A percentile compares a stretch with the other conserved stretches of the same genome.
Conservation (phyloP, 2,329 filamentous ascomycete species). For the Cercospora brassicicola region DNA sequence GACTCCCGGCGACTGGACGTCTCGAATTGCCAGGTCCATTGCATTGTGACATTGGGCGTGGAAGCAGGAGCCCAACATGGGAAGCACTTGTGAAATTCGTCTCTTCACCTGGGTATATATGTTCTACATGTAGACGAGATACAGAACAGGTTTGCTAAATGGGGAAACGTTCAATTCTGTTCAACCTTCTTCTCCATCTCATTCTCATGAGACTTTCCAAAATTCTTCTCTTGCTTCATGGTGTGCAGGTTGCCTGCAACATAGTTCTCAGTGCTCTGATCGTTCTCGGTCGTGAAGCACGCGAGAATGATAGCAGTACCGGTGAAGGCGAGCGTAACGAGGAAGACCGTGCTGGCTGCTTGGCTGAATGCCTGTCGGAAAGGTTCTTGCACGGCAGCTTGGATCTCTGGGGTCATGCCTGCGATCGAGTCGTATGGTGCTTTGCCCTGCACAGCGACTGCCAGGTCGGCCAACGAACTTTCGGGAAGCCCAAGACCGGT, state of each 20-base stretch:
- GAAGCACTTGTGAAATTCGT: neutral
- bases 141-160: neutral
- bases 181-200: neutral
- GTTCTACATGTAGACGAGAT: neutral
- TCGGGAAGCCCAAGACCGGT: slow-evolving; percentile 23
- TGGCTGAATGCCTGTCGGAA: slow-evolving; percentile 27
- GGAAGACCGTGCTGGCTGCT: slow-evolving; percentile 29
- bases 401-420: slow-evolving; percentile 27
- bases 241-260: slow-evolving; percentile 31
- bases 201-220: neutral
- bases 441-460: slow-evolving; percentile 22
- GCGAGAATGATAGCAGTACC: slow-evolving; percentile 30
- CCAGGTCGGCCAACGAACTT: slow-evolving; percentile 20
- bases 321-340: slow-evolving; percentile 30
- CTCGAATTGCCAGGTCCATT: neutral
- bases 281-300: slow-evolving; percentile 32
- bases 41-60: neutral
- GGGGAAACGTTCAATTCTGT: neutral
- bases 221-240: slow-evolving; percentile 24
- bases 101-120: neutral
- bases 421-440: slow-evolving; percentile 22
- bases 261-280: slow-evolving; percentile 30
- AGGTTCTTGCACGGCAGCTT: slow-evolving; percentile 28
- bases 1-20: neutral
- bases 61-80: neutral